These are phyloP conservation scores for Leishmania major DNA, from an alignment of 208 protist genomes.

Conservation along the genomic window DNA sequence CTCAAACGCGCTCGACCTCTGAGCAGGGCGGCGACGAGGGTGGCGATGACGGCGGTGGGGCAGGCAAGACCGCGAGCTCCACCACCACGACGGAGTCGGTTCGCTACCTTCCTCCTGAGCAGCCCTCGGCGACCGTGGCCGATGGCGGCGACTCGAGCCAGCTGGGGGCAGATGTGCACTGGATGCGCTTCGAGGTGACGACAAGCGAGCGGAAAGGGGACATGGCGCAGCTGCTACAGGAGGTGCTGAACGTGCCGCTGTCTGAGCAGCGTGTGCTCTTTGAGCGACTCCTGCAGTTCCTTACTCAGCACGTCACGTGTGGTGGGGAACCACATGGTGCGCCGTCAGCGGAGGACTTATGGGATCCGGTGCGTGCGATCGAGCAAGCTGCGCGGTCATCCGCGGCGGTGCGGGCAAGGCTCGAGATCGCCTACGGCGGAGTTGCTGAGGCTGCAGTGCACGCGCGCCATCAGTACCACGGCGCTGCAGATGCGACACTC, in stretches of 20 bases:
- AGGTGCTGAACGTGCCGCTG: conserved; percentile 32
- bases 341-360: neutral
- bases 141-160: neutral
- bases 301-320: conserved; percentile 13
- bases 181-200: conserved; percentile 38
- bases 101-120: conserved; percentile 25
- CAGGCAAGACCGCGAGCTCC: neutral
- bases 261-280: conserved; percentile 26
- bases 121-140: neutral
- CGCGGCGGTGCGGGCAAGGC: conserved; percentile 10
- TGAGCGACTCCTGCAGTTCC: conserved; percentile 21
- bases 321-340: neutral
- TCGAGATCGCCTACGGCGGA: conserved; percentile 34
- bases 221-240: conserved; percentile 51
- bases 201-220: conserved; percentile 32
- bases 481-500: conserved; percentile 8
- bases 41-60: conserved; percentile 1
- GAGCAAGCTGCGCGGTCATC: conserved; percentile 25
- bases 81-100: conserved; percentile 24
- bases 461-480: conserved; percentile 15
- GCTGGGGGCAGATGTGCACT: conserved; percentile 11
- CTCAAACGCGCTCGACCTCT: neutral
- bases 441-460: conserved; percentile 31
- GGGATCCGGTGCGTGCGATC: conserved; percentile 35
- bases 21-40: conserved; percentile 8